These are phyloP conservation scores for Setaria italica DNA, from an alignment of 202 grass and related monocot species.

Conservation along the genomic window DNA sequence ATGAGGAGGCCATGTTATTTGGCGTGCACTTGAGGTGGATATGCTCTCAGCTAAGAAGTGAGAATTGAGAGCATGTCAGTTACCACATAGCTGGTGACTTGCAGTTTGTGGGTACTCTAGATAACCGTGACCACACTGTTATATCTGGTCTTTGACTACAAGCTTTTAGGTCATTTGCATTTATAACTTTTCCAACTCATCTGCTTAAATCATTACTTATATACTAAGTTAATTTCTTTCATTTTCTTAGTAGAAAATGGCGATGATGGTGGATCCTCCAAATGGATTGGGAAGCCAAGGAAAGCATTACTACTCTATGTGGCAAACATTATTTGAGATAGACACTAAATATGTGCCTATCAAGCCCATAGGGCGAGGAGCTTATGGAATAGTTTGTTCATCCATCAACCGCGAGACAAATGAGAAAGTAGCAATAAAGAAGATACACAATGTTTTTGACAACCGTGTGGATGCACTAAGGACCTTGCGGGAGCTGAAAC, in stretches of 20 bases:
- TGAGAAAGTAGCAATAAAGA: conserved; percentile 93
- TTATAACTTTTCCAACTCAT: background rate
- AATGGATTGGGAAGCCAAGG: conserved; percentile 79
- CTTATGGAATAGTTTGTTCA: conserved; percentile 92
- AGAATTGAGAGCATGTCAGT: background rate
- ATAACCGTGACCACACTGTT: background rate
- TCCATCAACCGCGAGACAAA: conserved; percentile 79
- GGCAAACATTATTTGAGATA: conserved; percentile 94
- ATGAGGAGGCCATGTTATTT: background rate
- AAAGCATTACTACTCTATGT: conserved; percentile 93
- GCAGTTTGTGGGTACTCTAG: background rate
- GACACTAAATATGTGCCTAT: conserved; percentile 93
- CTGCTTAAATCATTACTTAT: background rate
- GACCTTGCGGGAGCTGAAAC: conserved; percentile 83
- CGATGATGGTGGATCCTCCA: conserved; percentile 87
- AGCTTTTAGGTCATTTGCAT: background rate
- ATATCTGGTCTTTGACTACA: background rate
- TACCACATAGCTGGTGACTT: background rate
- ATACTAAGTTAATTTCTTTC: conserved; percentile 7
- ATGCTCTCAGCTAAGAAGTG: background rate
- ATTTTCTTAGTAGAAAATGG: conserved; percentile 62
- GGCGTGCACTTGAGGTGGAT: background rate
- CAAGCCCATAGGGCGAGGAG: conserved; percentile 80
- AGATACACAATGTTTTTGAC: conserved; percentile 89
- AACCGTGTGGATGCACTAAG: conserved; percentile 84